phyloP scores from a whole-genome alignment of 805 yeast genomes.

The Candida maesae region DNA sequence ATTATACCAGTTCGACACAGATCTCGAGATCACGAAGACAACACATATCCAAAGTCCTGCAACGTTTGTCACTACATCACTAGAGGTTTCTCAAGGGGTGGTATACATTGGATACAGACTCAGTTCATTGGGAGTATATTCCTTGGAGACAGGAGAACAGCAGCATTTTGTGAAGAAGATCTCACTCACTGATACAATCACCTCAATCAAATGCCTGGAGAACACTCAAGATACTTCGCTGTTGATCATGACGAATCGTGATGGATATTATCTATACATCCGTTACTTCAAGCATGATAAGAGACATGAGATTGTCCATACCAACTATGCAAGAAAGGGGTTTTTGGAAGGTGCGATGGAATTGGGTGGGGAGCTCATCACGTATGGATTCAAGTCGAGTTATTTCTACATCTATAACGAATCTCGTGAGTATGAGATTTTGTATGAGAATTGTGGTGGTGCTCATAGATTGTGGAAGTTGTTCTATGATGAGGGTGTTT shows the following conservation, averaged over 20 bases:
- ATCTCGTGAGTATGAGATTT: conserved; percentile 64
- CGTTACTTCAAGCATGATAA: conserved; percentile 24
- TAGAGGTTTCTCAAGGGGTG: conserved; percentile 40
- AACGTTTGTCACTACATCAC: conserved; percentile 57
- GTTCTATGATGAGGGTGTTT: conserved; percentile 27
- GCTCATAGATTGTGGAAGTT: conserved; percentile 83
- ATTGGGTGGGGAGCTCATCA: conserved; percentile 43
- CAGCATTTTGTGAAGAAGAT: conserved; percentile 40
- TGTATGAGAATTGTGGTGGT: conserved; percentile 82
- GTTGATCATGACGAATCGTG: conserved; percentile 54
- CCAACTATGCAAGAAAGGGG: conserved; percentile 69
- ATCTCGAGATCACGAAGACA: conserved; percentile 26
- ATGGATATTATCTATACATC: conserved; percentile 55
- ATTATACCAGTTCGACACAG: conserved; percentile 34
- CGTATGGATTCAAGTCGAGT: conserved; percentile 82
- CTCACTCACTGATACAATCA: conserved; percentile 64
- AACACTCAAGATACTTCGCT: conserved; percentile 17
- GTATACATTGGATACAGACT: conserved; percentile 69
- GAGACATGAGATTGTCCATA: conserved; percentile 36
- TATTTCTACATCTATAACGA: conserved; percentile 81
- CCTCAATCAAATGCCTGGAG: conserved; percentile 44
- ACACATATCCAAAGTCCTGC: conserved; percentile 36
- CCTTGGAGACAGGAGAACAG: conserved; percentile 29
- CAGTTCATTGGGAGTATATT: conserved; percentile 59
- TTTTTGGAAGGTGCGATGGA: conserved; percentile 71